Base-by-base conservation (phyloP, 1,139 yeast species). In the Groenewaldozyma sp. region DNA sequence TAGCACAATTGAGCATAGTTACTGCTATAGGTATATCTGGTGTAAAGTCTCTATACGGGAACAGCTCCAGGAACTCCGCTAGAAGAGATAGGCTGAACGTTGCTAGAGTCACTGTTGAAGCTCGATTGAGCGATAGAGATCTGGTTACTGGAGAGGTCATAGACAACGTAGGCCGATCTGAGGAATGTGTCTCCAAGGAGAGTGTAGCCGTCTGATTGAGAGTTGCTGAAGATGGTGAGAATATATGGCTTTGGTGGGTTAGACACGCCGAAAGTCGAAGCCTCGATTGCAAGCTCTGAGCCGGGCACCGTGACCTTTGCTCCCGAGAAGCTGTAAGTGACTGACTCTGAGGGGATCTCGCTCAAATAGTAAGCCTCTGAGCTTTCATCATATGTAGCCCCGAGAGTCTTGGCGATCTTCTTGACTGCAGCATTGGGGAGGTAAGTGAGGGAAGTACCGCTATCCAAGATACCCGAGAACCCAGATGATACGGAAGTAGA, bases 131-230 rank as follows among this genome's bases (percentile, higher is more conserved):
- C 94, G 41, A 86, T 47, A 1, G 78, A 76, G 24, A 83, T 65
- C 54, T 76, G 73, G 37, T 62, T 58, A 49, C 71, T 73, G 26
- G 80, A 88, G 44, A 82, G 63, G 58, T 86, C 87, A 52, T 73
- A 84, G 33, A 84, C 94, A 40, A 78, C 74, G 56, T 86, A 86
- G 6, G 83, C 87, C 39, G 74, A 68, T 45, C 84, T 70, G 52
- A 87, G 63, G 61, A 84, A 77, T 24, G 78, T 72, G 58, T 83
- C 94, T 35, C 95, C 95, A 11, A 84, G 56, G 13, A 75, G 64
- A 35, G 47, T 47, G 44, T 58, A 51, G 34, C 52, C 48, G 41
- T 49, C 37, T 16, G 55, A 26, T 43, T 50, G 49, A 13, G 36
- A 35, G 35, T 51, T 53, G 14, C 59, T 53, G 29, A 44, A 35